Evolutionary conservation across 441 rosid genomes (phyloP).

Genomic region (Flueggea neowawraea): DNA sequence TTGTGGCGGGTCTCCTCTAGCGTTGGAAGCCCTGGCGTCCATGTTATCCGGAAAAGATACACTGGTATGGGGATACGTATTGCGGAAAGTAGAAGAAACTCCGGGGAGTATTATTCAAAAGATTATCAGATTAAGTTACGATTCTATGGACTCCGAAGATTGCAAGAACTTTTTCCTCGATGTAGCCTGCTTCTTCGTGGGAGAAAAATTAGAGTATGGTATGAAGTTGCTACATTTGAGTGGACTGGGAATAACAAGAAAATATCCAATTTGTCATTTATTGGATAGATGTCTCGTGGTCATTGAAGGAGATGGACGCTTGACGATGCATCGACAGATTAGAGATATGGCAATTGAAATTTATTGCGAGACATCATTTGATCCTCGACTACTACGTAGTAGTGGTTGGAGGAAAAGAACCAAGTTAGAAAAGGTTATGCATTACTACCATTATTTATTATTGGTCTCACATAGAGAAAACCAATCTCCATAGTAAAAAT

Average conservation of each 20-base stretch:
- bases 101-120: conserved; percentile 18
- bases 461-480: too few species aligned
- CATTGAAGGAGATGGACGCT: background rate
- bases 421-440: too few species aligned
- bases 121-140: conserved; percentile 31
- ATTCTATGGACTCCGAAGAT: conserved; percentile 18
- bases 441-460: too few species aligned
- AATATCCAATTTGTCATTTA: conserved; percentile 23
- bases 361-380: conserved; percentile 21
- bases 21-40: conserved; percentile 28
- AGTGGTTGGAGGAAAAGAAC: too few species aligned
- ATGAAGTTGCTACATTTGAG: conserved; percentile 9
- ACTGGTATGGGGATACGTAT: conserved; percentile 23
- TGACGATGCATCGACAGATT: conserved; percentile 21
- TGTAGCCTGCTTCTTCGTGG: conserved; percentile 33
- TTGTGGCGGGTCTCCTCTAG: background rate
- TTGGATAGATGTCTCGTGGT: conserved; percentile 20
- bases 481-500: too few species aligned
- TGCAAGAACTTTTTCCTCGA: conserved; percentile 24
- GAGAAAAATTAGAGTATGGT: conserved; percentile 9
- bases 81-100: conserved; percentile 18
- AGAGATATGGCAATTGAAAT: conserved; percentile 25
- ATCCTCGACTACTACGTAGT: conserved; percentile 21
- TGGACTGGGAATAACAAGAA: conserved; percentile 12
- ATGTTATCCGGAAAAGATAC: conserved; percentile 14